Evolutionary conservation across 345 rosid species (phyloP), one percentile per base, ranked within the genome.

Genomic region (Arabidopsis arenosa): DNA sequence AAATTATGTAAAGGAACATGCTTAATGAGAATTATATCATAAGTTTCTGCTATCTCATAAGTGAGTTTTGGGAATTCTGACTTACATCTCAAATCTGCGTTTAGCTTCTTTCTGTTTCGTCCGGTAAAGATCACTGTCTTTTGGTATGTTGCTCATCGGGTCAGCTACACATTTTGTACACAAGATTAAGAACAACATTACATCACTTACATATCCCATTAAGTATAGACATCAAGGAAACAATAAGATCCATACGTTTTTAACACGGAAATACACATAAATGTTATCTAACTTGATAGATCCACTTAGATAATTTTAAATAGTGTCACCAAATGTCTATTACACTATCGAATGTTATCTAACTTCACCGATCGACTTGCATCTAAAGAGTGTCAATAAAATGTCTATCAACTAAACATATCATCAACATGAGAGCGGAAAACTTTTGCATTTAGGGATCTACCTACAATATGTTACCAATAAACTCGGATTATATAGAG

Each of bases 1-100:
- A 51, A 74, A 58, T 51, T 40, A 75, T 8, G 70, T 23, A 4
- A 48, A 64, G 49, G 14, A 21, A 23, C 49, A 26, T 70, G 33
- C 1, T 37, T 11, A 11, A 57, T 9, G 40, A 70, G 35, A 15
- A 36, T 13, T 28, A 5, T 3, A 44, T 23, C 2, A 23, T 2
- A 49, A 49, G 11, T 55, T 53, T n/a, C 9, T 45, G 30, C 36
- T 5, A 39, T 28, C 36, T 37, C 48, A 49, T 18, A 36, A 13
- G 14, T 43, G 23, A 52, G 8, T 43, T 32, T 39, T 26, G 12
- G 53, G 18, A 43, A 62, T 18, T 18, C 33, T 33, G 13, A 85
- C 96, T 86, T 75, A 92, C 97, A 92, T 87, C 81, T 92, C 89
- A 77, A 79, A 92, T 83, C 88, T 95, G 66, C 74, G 96, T 54